A percentile compares a stretch with the other conserved stretches of the same genome.
Evolutionary conservation across 2,329 filamentous ascomycete species (phyloP).

Genomic region (Fusarium sp.): DNA sequence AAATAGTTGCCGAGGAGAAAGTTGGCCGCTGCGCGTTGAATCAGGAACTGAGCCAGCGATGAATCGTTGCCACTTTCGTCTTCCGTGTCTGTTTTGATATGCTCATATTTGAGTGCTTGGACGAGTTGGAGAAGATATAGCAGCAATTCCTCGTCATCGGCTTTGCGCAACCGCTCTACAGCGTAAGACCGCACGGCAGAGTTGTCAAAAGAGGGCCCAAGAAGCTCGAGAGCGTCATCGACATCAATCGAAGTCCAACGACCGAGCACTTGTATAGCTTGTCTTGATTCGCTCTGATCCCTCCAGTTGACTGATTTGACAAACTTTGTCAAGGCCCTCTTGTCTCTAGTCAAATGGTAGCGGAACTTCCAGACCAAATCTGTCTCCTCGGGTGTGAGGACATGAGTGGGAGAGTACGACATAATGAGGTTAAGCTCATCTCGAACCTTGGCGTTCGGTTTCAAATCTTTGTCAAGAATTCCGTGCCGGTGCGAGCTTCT

Average conservation of each 20-base stretch:
- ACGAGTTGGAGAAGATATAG: conserved; percentile 94
- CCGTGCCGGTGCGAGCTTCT: conserved; percentile 90
- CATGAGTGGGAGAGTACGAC: conserved; percentile 91
- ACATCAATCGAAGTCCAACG: conserved; percentile 98
- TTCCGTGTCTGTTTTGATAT: conserved; percentile 70
- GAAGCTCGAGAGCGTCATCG: conserved; percentile 92
- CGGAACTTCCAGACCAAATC: conserved; percentile 98
- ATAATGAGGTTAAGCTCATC: conserved; percentile 94
- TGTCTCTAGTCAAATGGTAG: conserved; percentile 93
- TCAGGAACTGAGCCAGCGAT: conserved; percentile 89
- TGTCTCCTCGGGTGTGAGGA: conserved; percentile 89
- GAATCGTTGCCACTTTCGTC: conserved; percentile 78
- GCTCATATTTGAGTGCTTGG: conserved; percentile 94
- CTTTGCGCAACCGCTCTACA: conserved; percentile 89
- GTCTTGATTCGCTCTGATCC: conserved; percentile 84
- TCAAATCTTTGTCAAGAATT: conserved; percentile 93
- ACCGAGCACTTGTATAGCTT: conserved; percentile 88
- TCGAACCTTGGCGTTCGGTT: conserved; percentile 94
- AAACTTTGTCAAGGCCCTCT: conserved; percentile 93
- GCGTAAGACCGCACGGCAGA: conserved; percentile 90
- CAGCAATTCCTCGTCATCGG: conserved; percentile 90
- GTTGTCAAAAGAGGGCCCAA: conserved; percentile 93
- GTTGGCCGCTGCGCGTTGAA: conserved; percentile 87
- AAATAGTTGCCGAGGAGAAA: conserved; percentile 94
- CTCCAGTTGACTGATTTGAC: conserved; percentile 98